Percentiles rank a stretch among this genome's conserved stretches.
Evolutionary conservation across 805 yeast species (phyloP).

Genomic region (Yamadazyma laniorum): DNA sequence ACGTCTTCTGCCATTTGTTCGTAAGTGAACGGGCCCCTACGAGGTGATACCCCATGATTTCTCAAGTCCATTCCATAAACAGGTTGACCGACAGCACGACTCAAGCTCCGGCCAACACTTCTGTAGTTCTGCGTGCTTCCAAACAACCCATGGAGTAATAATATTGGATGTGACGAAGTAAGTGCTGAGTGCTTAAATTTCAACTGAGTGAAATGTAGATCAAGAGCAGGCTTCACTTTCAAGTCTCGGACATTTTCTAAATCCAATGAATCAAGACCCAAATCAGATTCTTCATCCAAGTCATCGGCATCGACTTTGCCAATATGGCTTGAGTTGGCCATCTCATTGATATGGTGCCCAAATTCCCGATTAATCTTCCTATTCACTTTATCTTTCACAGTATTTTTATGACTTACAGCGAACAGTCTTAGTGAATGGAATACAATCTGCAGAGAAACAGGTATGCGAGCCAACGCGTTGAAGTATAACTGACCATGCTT

Average conservation of each 20-base stretch:
- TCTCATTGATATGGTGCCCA: no score
- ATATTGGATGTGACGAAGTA: constrained; percentile 23
- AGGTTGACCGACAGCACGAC: constrained; percentile 27
- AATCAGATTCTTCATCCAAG: background rate
- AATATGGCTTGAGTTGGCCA: no score
- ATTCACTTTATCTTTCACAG: no score
- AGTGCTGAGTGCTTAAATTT: constrained; percentile 9
- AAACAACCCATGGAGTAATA: constrained; percentile 55
- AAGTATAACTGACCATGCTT: no score
- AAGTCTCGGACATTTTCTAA: constrained; percentile 5
- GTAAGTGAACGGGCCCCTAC: constrained; percentile 45
- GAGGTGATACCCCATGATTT: constrained; percentile 54
- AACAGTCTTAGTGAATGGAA: no score
- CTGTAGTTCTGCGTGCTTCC: constrained; percentile 48
- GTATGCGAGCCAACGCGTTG: no score
- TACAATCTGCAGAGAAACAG: no score
- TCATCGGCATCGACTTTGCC: no score
- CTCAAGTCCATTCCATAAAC: constrained; percentile 50
- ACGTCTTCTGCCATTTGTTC: constrained; percentile 44
- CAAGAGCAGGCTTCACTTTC: constrained; percentile 5
- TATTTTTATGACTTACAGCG: no score
- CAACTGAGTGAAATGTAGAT: constrained; percentile 12
- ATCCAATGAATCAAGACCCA: background rate
- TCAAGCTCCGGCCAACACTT: constrained; percentile 35
- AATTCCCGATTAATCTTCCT: no score